These are phyloP conservation scores for Paxillus rubicundulus DNA, from an alignment of 768 basidiomycete species.

Conservation along the genomic window DNA sequence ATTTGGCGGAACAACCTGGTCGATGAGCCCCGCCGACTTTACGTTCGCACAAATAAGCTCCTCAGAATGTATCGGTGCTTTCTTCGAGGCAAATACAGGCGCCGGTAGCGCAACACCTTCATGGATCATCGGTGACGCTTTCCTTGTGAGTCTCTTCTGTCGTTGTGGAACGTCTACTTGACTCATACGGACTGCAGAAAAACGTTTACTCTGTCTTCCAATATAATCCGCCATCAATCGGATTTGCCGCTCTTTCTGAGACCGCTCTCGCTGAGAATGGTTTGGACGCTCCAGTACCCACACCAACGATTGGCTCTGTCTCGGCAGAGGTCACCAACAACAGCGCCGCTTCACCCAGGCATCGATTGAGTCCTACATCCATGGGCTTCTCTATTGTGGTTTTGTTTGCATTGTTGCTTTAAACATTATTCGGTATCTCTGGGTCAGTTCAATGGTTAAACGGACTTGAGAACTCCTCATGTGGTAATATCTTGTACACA, in stretches of 20 bases:
- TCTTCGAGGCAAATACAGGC: conserved; percentile 43
- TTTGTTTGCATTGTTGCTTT: neutral
- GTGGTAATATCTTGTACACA: neutral
- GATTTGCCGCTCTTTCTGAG: conserved; percentile 47
- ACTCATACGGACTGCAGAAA: conserved; percentile 31
- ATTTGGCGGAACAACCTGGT: conserved; percentile 47
- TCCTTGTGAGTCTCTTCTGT: conserved; percentile 31
- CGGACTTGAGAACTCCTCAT: neutral
- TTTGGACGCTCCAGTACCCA: conserved; percentile 41
- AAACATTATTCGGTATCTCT: too few species aligned
- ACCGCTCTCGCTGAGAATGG: conserved; percentile 26
- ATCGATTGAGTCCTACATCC: neutral
- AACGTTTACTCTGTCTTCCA: conserved; percentile 59
- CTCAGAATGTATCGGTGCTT: conserved; percentile 49
- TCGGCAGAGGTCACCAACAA: conserved; percentile 42
- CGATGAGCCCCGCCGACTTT: conserved; percentile 50
- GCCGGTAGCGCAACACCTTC: conserved; percentile 29
- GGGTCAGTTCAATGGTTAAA: neutral
- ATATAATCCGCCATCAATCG: conserved; percentile 47
- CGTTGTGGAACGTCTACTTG: neutral
- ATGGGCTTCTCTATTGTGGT: neutral
- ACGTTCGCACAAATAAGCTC: conserved; percentile 36
- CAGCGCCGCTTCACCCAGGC: conserved; percentile 2
- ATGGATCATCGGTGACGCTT: conserved; percentile 57
- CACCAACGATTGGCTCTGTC: conserved; percentile 55